Percentiles rank a stretch among this genome's conserved stretches.
phyloP scores from a whole-genome alignment of 495 filamentous ascomycete species.

The Penicillium pulvis region DNA sequence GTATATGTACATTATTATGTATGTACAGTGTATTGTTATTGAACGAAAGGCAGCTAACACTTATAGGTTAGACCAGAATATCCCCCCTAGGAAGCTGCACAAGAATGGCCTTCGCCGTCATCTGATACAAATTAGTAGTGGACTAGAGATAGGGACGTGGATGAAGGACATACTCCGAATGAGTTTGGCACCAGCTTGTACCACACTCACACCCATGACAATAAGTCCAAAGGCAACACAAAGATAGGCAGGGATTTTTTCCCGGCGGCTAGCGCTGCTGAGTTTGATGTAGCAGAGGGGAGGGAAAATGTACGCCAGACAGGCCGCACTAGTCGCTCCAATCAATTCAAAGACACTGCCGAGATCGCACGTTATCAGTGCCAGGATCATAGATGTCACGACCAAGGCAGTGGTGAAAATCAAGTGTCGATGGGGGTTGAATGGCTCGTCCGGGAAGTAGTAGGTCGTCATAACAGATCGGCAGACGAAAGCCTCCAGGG shows the following conservation, averaged over 20 bases:
- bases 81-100: slow-evolving; percentile 11
- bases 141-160: neutral
- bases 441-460: slow-evolving; percentile 80
- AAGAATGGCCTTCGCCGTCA: slow-evolving; percentile 16
- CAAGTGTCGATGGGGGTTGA: slow-evolving; percentile 80
- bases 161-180: slow-evolving; percentile 42
- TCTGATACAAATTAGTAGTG: slow-evolving; percentile 9
- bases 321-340: slow-evolving; percentile 90
- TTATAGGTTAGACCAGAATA: neutral
- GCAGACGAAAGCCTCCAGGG: slow-evolving; percentile 95
- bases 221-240: slow-evolving; percentile 74
- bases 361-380: slow-evolving; percentile 86
- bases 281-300: slow-evolving; percentile 94
- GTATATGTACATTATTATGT: neutral
- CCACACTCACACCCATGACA: slow-evolving; percentile 84
- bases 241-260: slow-evolving; percentile 69
- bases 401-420: slow-evolving; percentile 82
- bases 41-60: neutral
- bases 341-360: slow-evolving; percentile 94
- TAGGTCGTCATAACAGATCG: slow-evolving; percentile 95
- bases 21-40: neutral
- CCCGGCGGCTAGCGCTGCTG: slow-evolving; percentile 64
- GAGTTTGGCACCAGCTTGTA: slow-evolving; percentile 73
- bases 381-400: slow-evolving; percentile 72
- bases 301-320: slow-evolving; percentile 92